phyloP scores from a whole-genome alignment of 495 filamentous ascomycete species.

The Echria macrotheca region DNA sequence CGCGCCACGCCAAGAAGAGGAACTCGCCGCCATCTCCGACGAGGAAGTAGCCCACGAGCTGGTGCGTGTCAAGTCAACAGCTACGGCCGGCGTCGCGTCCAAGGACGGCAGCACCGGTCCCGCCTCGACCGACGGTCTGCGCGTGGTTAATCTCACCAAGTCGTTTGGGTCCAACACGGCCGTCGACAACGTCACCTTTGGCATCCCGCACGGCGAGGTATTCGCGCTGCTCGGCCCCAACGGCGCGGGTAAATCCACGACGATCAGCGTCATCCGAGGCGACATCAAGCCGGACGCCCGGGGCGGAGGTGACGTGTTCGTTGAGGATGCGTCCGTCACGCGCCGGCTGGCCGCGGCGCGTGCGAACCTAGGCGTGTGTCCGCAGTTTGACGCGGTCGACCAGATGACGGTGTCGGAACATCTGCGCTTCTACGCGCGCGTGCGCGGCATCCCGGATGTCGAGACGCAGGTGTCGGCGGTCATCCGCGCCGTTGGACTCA shows the following conservation, averaged over 20 bases:
- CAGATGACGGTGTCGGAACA: slow-evolving; percentile 68
- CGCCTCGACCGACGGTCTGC: slow-evolving; percentile 58
- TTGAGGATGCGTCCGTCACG: slow-evolving; percentile 66
- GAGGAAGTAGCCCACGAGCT: slow-evolving; percentile 44
- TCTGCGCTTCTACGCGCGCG: slow-evolving; percentile 66
- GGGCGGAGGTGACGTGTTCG: slow-evolving; percentile 60
- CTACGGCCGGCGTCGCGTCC: slow-evolving; percentile 46
- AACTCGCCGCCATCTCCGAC: slow-evolving; percentile 29
- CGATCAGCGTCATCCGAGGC: slow-evolving; percentile 78
- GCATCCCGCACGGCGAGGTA: slow-evolving; percentile 67
- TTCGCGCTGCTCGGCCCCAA: slow-evolving; percentile 86
- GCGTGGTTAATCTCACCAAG: slow-evolving; percentile 71
- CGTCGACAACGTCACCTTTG: slow-evolving; percentile 78
- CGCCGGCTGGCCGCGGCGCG: slow-evolving; percentile 60
- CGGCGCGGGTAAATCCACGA: slow-evolving; percentile 83
- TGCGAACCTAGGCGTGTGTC: slow-evolving; percentile 69
- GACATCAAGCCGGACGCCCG: slow-evolving; percentile 60
- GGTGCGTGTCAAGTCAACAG: slow-evolving; percentile 34
- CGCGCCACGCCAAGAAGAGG: background rate
- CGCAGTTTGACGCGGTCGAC: slow-evolving; percentile 66
- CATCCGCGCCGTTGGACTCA: slow-evolving; percentile 54
- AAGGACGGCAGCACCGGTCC: too few species aligned
- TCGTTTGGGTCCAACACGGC: slow-evolving; percentile 64
- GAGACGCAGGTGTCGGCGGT: slow-evolving; percentile 58
- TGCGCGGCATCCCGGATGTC: slow-evolving; percentile 58